Evolutionary conservation across 208 protist species (phyloP).

Genomic region (Crithidia expoeki): DNA sequence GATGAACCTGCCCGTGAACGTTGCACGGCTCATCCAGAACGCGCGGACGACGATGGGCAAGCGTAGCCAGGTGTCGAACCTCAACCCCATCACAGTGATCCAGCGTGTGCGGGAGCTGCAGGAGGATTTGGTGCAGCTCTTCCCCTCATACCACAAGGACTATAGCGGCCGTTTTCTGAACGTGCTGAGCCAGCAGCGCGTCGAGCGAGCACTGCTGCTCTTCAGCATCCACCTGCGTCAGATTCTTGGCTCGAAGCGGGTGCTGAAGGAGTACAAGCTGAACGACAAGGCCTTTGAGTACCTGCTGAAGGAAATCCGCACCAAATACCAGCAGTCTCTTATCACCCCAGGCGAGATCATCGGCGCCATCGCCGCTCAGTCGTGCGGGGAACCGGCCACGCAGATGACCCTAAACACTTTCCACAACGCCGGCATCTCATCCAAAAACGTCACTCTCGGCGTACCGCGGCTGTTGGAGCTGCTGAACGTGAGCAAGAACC

Average conservation of each 20-base stretch:
- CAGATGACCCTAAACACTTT: constrained; percentile 99
- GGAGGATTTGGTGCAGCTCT: constrained; percentile 80
- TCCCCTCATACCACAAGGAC: constrained; percentile 78
- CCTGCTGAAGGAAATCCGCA: constrained; percentile 96
- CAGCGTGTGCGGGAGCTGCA: constrained; percentile 75
- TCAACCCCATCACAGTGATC: constrained; percentile 92
- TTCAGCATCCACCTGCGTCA: constrained; percentile 95
- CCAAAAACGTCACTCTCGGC: constrained; percentile 99
- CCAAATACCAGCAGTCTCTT: constrained; percentile 93
- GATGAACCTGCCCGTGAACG: constrained; percentile 93
- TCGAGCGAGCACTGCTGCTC: constrained; percentile 95
- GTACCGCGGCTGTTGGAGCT: constrained; percentile 99
- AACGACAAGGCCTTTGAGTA: constrained; percentile 96
- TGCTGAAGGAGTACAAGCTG: constrained; percentile 95
- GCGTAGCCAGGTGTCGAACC: constrained; percentile 83
- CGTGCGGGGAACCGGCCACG: constrained; percentile 99
- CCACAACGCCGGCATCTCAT: constrained; percentile 99
- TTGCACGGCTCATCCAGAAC: constrained; percentile 96
- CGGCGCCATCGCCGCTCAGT: constrained; percentile 99
- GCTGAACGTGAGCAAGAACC: constrained; percentile 97
- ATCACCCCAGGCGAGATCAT: constrained; percentile 98
- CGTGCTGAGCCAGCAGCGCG: constrained; percentile 88
- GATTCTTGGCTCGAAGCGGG: constrained; percentile 93
- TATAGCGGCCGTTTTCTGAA: constrained; percentile 74
- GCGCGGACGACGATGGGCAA: constrained; percentile 95